These are phyloP conservation scores for Volvox reticuliferus DNA, from an alignment of 139 green algal species.

Conservation along the genomic window DNA sequence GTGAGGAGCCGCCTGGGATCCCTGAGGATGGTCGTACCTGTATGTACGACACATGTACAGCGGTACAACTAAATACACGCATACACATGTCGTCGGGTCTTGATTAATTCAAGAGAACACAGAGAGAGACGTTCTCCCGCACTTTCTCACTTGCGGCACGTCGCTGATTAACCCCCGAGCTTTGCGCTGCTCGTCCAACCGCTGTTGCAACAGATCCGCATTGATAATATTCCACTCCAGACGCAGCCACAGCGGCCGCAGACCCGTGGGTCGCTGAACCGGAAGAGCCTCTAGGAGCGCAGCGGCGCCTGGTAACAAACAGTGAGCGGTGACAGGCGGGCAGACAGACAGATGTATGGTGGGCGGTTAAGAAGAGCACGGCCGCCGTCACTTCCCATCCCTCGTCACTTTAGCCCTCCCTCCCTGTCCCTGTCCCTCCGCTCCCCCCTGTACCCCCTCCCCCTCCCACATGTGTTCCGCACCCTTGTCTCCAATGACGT, in stretches of 20 bases:
- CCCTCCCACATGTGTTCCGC: not conserved
- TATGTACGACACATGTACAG: too few species aligned
- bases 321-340: not conserved
- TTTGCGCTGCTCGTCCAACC: slow-evolving; percentile 47
- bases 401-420: not conserved
- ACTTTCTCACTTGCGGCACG: slow-evolving; percentile 45
- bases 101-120: too few species aligned
- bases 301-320: slow-evolving; percentile 4
- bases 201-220: slow-evolving; percentile 50
- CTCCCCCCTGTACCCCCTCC: not conserved
- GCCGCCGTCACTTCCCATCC: not conserved
- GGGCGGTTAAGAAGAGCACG: not conserved
- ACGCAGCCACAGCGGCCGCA: slow-evolving; percentile 77
- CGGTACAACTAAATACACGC: too few species aligned
- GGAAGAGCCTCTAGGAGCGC: slow-evolving; percentile 23
- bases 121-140: too few species aligned
- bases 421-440: not conserved
- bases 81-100: too few species aligned
- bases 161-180: slow-evolving; percentile 58
- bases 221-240: slow-evolving; percentile 85
- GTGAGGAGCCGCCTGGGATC: not conserved
- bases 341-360: not conserved
- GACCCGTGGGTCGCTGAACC: slow-evolving; percentile 7
- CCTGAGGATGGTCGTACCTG: not conserved
- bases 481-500: slow-evolving; percentile 58